These are phyloP conservation scores for Limonium bicolor DNA, from an alignment of 148 eudicot species.

Conservation along the genomic window DNA sequence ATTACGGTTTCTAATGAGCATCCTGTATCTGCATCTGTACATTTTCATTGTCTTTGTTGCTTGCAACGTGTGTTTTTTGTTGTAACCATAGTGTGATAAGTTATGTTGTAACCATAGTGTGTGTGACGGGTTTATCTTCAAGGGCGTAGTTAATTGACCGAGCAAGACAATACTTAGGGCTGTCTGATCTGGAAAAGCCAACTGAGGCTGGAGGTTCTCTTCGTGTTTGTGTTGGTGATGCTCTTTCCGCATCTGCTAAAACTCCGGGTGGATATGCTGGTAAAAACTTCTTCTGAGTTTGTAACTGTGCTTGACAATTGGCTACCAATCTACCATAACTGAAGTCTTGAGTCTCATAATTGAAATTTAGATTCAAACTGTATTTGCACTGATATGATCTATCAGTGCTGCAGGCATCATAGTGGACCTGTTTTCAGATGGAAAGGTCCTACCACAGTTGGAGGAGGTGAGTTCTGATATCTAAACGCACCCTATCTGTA, in stretches of 20 bases:
- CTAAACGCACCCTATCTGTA: neutral
- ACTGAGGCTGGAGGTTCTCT: conserved; percentile 51
- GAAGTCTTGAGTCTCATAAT: too few species aligned
- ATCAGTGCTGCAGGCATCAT: conserved; percentile 36
- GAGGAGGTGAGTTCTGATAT: conserved; percentile 26
- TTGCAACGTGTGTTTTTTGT: too few species aligned
- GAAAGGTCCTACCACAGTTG: conserved; percentile 58
- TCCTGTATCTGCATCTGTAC: too few species aligned
- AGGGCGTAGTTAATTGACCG: conserved; percentile 53
- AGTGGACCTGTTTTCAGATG: conserved; percentile 69
- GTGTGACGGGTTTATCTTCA: conserved; percentile 4
- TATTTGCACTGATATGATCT: neutral
- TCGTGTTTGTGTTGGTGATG: conserved; percentile 59
- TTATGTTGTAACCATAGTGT: too few species aligned
- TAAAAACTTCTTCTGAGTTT: conserved; percentile 5
- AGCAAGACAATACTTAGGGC: conserved; percentile 54
- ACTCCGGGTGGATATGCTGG: conserved; percentile 82
- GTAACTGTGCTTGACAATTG: neutral
- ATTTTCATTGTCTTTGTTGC: too few species aligned
- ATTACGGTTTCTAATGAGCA: neutral
- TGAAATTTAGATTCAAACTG: too few species aligned
- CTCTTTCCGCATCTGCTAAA: conserved; percentile 33
- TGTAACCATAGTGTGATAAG: too few species aligned
- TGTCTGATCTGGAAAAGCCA: conserved; percentile 48
- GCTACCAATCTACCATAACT: too few species aligned